A percentile compares a stretch with the other conserved stretches of the same genome.
Evolutionary conservation across 2,329 filamentous ascomycete species (phyloP).

Genomic region (Nigrospora sphaerica): DNA sequence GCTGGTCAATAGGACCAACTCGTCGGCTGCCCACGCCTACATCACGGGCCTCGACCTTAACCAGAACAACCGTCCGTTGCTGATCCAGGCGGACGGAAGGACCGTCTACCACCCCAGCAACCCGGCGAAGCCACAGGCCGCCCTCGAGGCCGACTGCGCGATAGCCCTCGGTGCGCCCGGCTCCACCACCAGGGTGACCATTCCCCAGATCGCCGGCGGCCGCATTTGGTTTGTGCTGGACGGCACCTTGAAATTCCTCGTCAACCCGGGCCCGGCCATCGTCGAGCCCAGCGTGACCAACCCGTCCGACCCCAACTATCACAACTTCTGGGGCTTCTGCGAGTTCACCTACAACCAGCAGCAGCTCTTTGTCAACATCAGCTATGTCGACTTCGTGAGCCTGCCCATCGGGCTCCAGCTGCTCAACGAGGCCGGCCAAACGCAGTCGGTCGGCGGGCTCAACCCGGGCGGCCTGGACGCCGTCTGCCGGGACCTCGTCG

Average conservation of each 20-base stretch:
- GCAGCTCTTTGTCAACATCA: conserved; percentile 58
- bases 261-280: conserved; percentile 66
- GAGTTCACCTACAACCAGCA: conserved; percentile 55
- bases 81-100: conserved; percentile 59
- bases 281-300: conserved; percentile 72
- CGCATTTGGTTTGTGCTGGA: conserved; percentile 66
- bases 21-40: conserved; percentile 57
- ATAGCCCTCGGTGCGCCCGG: conserved; percentile 60
- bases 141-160: conserved; percentile 49
- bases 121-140: conserved; percentile 40
- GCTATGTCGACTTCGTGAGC: conserved; percentile 68
- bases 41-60: conserved; percentile 61
- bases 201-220: conserved; percentile 64
- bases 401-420: conserved; percentile 55
- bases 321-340: conserved; percentile 58
- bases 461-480: conserved; percentile 35
- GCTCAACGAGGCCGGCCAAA: conserved; percentile 33
- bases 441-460: conserved; percentile 42
- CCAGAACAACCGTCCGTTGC: conserved; percentile 50
- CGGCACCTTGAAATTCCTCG: conserved; percentile 54
- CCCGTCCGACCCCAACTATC: conserved; percentile 53
- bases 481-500: conserved; percentile 35
- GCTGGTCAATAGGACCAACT: conserved; percentile 58
- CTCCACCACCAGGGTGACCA: conserved; percentile 49
- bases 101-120: conserved; percentile 59